Evolutionary conservation across 2,329 filamentous ascomycete species (phyloP), one percentile per base, ranked within the genome.

Genomic region (Myriangium duriaei): DNA sequence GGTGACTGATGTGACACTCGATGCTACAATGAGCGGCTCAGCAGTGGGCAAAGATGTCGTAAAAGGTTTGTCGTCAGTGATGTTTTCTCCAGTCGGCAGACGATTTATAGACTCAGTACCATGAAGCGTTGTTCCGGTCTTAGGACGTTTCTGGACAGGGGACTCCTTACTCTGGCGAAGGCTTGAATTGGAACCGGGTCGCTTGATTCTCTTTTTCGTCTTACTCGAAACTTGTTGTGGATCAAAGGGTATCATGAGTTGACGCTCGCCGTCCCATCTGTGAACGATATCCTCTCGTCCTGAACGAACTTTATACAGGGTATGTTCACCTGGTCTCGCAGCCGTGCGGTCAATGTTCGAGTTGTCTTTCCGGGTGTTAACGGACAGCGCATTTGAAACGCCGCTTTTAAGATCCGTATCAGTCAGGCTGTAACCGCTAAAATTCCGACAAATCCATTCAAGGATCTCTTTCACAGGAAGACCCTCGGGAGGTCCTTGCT

Each of bases 381-480:
- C 26, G 3, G 21, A 17, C 13, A 40, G n/a, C 6, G 38, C 32
- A 18, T 30, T 34, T 9, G 16, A 29, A 5, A 40, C 15, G 4
- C 39, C 39, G 4, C 40, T 30, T 10, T 34, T 32, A 48, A 51
- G 51, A 11, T 18, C 40, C 7, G 45, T 42, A 17, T 48, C 39
- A 3, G 37, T 28, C 11, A 40, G 9, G 3, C 41, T 17, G 16
- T 52, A 51, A 4, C 40, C 43, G 16, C 51, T 49, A 12, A 56
- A 47, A 31, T 55, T 54, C 3, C 44, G 26, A 4, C 37, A 40
- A 12, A 58, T 45, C 55, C 55, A 58, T 7, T 45, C 30, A 11
- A 32, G 17, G 15, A 56, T 44, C 16, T 37, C 41, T 3, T 35
- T 28, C 5, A 40, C 29, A 26, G 45, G 44, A 16, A 55, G 40